phyloP scores from a whole-genome alignment of 2,329 filamentous ascomycete genomes.

The Botrytis medusae region DNA sequence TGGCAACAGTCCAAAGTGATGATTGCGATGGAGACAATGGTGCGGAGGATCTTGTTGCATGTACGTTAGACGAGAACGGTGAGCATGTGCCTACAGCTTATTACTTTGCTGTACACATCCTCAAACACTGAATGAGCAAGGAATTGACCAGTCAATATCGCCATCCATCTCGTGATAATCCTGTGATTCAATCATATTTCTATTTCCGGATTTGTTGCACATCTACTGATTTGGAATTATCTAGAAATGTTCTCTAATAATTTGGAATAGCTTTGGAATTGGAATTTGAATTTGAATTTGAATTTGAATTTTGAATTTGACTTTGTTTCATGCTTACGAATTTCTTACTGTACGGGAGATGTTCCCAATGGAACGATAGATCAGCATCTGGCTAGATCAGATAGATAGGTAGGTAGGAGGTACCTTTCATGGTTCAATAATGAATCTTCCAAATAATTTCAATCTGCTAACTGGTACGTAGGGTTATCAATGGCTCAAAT shows the following conservation, averaged over 20 bases:
- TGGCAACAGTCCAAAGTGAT: neutral
- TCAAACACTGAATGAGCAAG: neutral
- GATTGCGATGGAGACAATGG: neutral
- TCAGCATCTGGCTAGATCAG: neutral
- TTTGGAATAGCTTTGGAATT: neutral
- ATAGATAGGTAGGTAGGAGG: too few species aligned
- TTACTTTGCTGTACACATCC: neutral
- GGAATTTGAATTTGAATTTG: too few species aligned
- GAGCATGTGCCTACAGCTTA: neutral
- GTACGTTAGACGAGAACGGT: neutral
- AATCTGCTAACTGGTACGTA: neutral
- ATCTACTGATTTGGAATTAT: constrained; percentile 11
- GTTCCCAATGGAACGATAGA: neutral
- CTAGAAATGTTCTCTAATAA: neutral
- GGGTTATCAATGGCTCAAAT: neutral
- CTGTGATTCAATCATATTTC: neutral
- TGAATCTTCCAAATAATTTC: neutral
- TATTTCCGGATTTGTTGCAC: neutral
- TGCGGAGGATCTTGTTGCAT: neutral
- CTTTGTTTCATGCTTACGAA: neutral
- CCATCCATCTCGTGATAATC: neutral
- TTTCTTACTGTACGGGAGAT: neutral
- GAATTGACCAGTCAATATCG: neutral
- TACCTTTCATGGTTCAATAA: neutral
- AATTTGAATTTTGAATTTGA: neutral